Evolutionary conservation across 805 yeast genomes (phyloP), one percentile per base, ranked within the genome.

Genomic region (Candida odintsovae): DNA sequence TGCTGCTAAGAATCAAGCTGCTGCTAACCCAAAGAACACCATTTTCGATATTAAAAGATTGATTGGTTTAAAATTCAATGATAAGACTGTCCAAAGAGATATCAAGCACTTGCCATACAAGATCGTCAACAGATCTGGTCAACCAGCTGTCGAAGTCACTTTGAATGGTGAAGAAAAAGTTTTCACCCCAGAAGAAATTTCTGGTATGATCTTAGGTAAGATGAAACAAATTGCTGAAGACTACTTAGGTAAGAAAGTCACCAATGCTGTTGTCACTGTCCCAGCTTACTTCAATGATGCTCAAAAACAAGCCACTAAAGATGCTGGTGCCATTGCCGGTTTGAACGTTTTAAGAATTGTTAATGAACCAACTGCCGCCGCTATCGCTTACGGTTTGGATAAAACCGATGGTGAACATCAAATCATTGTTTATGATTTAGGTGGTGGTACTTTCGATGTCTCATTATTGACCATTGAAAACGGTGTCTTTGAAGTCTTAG

Each of bases 381-480:
- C 97, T 46, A 88, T 90, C 70, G 97, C 97, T 54, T 90, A 90
- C 71, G 97, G 97, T 65, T 76, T 90, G 58, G 95, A 88, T 68
- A 76, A 83, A 66, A 76, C 80, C 51, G 83, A 82, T 35, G 85
- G 79, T 54, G 97, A 90, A 71, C 86, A 86, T 62, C 90, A 90
- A 70, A 88, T 90, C 56, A 81, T 90, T 63, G 95, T 90, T 47
- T 90, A 87, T 68, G 97, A 90, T 71, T 78, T 90, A 61, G 97
- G 97, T 78, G 97, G 97, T 71, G 97, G 97, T 77, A 90, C 97
- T 56, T 90, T 88, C 57, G 96, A 88, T 81, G 96, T 88, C 21
- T 88, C 96, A 4, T 72, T 88, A 45, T 77, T 88, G 63, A 79
- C 94, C 38, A 88, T 88, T 65, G 96, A 89, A 65, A 86, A 83